phyloP scores from a whole-genome alignment of 805 yeast species.

The Isabelozyma heimii region DNA sequence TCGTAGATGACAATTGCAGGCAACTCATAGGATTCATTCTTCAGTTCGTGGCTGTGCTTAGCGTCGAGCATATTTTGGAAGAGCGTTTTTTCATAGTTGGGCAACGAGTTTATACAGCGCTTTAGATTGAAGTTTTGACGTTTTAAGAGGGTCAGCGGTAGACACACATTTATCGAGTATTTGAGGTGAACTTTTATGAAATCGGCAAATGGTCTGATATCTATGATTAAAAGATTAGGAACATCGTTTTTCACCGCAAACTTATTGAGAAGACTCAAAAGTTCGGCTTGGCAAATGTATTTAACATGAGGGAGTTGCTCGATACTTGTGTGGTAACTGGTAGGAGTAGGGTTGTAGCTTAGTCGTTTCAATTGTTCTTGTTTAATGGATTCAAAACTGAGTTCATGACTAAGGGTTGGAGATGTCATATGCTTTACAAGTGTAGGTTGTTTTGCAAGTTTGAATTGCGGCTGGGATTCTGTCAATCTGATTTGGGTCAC shows the following conservation, averaged over 20 bases:
- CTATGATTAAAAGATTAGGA: slow-evolving; percentile 49
- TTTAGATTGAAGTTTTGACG: slow-evolving; percentile 68
- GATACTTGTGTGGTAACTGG: slow-evolving; percentile 11
- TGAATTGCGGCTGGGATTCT: neutral
- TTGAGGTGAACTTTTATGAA: slow-evolving; percentile 56
- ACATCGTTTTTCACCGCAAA: neutral
- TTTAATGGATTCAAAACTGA: slow-evolving; percentile 13
- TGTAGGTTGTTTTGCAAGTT: neutral
- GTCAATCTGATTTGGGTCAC: neutral
- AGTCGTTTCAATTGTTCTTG: slow-evolving; percentile 21
- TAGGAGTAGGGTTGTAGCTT: slow-evolving; percentile 15
- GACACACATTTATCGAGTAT: slow-evolving; percentile 70
- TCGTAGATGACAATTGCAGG: slow-evolving; percentile 54
- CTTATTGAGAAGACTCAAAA: neutral
- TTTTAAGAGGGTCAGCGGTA: slow-evolving; percentile 85
- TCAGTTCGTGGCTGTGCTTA: neutral
- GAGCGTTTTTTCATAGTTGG: slow-evolving; percentile 46
- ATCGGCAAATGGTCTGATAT: slow-evolving; percentile 79
- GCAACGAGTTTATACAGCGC: slow-evolving; percentile 60
- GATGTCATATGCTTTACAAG: slow-evolving; percentile 1
- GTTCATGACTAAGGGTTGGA: slow-evolving; percentile 11
- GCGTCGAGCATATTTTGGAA: slow-evolving; percentile 33
- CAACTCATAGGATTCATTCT: slow-evolving; percentile 13
- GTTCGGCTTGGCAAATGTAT: neutral
- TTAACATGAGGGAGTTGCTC: slow-evolving; percentile 14